A percentile compares a stretch with the other conserved stretches of the same genome.
phyloP scores from a whole-genome alignment of 1,284 basidiomycete genomes.

The Ganoderma boninense region DNA sequence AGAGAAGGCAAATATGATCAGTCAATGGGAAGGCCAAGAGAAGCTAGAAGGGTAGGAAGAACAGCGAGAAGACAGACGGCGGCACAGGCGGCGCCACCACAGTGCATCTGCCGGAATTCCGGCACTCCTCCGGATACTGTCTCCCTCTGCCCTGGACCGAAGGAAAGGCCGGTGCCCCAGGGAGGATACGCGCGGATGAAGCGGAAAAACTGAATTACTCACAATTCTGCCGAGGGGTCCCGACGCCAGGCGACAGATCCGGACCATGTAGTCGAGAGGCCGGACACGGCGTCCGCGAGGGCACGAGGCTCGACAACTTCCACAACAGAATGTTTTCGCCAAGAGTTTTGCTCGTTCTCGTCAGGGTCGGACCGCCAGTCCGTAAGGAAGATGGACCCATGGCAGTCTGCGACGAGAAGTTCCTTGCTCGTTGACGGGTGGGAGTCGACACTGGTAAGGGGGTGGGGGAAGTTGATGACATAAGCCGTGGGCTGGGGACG shows the following conservation, averaged over 20 bases:
- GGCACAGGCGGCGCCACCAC: slow-evolving; percentile 3
- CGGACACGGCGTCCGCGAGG: slow-evolving; percentile 59
- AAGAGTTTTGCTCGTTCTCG: slow-evolving; percentile 57
- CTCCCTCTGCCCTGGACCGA: slow-evolving; percentile 5
- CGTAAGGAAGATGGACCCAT: slow-evolving; percentile 74
- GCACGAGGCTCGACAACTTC: slow-evolving; percentile 77
- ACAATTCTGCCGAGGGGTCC: slow-evolving; percentile 72
- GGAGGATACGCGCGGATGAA: not conserved
- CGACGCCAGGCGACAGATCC: slow-evolving; percentile 74
- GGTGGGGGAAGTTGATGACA: slow-evolving; percentile 73
- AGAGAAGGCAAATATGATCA: slow-evolving; percentile 15
- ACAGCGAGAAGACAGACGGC: slow-evolving; percentile 7
- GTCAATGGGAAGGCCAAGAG: slow-evolving; percentile 22
- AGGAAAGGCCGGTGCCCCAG: slow-evolving; percentile 6
- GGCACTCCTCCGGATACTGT: not conserved
- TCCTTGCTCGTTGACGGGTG: slow-evolving; percentile 79
- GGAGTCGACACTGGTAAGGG: slow-evolving; percentile 71
- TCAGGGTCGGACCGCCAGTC: slow-evolving; percentile 81
- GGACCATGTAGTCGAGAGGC: slow-evolving; percentile 54
- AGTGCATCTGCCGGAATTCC: slow-evolving; percentile 6
- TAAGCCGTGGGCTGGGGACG: slow-evolving; percentile 77
- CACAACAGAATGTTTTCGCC: slow-evolving; percentile 68
- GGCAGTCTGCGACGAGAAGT: slow-evolving; percentile 76
- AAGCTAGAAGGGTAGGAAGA: slow-evolving; percentile 11
- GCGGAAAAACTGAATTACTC: slow-evolving; percentile 36